phyloP scores from a whole-genome alignment of 345 rosid species.

The Ceriops zippeliana region DNA sequence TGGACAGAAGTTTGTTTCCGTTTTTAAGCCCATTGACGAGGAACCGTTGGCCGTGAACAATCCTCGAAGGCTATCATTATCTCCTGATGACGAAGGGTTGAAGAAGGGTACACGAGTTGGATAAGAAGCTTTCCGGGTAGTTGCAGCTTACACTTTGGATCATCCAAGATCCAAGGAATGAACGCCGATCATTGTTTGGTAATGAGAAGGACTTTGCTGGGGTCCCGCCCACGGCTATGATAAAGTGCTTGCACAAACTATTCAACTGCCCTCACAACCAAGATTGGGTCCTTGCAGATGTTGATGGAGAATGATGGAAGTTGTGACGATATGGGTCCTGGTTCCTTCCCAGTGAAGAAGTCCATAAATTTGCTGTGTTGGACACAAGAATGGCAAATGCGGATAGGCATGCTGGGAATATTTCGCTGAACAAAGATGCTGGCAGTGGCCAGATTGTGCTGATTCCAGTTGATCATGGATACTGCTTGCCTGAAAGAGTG shows the following conservation, averaged over 20 bases:
- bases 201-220: conserved; percentile 14
- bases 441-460: conserved; percentile 22
- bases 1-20: conserved; percentile 16
- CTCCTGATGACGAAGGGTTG: conserved; percentile 15
- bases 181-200: conserved; percentile 7
- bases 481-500: conserved; percentile 47
- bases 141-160: conserved; percentile 19
- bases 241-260: conserved; percentile 16
- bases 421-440: conserved; percentile 25
- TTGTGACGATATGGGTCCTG: conserved; percentile 48
- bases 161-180: conserved; percentile 15
- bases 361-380: conserved; percentile 39
- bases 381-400: conserved; percentile 48
- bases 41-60: conserved; percentile 17
- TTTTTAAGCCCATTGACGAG: conserved; percentile 20
- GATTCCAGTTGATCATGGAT: conserved; percentile 49
- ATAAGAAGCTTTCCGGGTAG: conserved; percentile 19
- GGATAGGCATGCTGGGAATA: conserved; percentile 47
- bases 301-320: conserved; percentile 24
- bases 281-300: conserved; percentile 21
- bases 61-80: conserved; percentile 13
- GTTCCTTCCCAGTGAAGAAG: conserved; percentile 40
- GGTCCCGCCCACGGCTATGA: conserved; percentile 9
- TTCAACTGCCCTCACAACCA: conserved; percentile 5
- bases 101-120: conserved; percentile 19